Percentiles rank a stretch among this genome's conserved stretches.
Conservation (phyloP, 441 rosid species). For the Viola pubescens region DNA sequence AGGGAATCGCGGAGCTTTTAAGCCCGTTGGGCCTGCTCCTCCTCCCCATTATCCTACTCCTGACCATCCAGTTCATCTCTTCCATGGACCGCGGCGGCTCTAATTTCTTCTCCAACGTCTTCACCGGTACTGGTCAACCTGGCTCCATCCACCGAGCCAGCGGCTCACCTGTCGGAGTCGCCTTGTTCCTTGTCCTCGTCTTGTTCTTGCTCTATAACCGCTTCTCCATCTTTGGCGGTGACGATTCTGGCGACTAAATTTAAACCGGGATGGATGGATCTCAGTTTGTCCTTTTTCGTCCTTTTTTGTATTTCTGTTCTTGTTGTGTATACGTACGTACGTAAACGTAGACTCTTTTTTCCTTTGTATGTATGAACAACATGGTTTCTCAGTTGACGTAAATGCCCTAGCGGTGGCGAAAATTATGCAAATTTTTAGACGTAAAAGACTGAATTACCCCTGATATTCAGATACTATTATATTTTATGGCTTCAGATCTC, state of each 20-base stretch:
- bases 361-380: conserved; percentile 17
- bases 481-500: too few relatives aligned
- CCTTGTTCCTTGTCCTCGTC: conserved; percentile 50
- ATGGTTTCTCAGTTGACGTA: neutral
- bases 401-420: too few relatives aligned
- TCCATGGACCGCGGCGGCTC: conserved; percentile 67
- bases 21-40: conserved; percentile 84
- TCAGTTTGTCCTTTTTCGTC: neutral
- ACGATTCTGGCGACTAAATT: conserved; percentile 48
- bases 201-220: conserved; percentile 67
- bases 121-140: conserved; percentile 61
- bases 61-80: conserved; percentile 79
- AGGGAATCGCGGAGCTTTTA: conserved; percentile 64
- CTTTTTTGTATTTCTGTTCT: neutral
- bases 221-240: conserved; percentile 77
- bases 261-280: conserved; percentile 12
- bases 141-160: conserved; percentile 73
- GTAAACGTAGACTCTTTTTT: conserved; percentile 13
- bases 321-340: neutral
- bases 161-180: conserved; percentile 85
- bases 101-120: conserved; percentile 31
- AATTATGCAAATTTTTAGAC: too few relatives aligned
- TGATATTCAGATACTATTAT: too few relatives aligned
- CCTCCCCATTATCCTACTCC: conserved; percentile 63
- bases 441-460: too few relatives aligned